Evolutionary conservation across 179 eudicot genomes (phyloP).

Genomic region (Beta macrorhiza): DNA sequence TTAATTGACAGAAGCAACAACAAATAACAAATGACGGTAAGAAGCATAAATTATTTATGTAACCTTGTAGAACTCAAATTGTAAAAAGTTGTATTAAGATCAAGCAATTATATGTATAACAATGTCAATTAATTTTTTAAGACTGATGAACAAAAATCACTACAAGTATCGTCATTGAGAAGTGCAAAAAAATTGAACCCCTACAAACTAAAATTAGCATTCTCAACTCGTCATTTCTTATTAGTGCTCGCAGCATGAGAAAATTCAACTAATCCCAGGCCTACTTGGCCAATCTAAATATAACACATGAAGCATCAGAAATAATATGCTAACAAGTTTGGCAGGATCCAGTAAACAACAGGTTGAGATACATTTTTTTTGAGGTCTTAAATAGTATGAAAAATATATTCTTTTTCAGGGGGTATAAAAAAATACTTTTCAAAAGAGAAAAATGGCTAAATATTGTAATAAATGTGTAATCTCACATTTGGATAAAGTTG

Average conservation of each 20-base stretch:
- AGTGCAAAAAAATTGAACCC: not conserved
- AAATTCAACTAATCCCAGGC: not conserved
- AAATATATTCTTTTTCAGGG: too few relatives aligned
- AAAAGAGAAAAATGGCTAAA: too few relatives aligned
- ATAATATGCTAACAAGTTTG: too few relatives aligned
- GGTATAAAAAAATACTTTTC: too few relatives aligned
- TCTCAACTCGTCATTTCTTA: not conserved
- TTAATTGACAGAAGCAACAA: not conserved
- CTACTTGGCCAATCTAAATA: not conserved
- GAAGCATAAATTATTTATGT: not conserved
- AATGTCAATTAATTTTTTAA: not conserved
- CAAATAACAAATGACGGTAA: not conserved
- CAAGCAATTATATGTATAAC: not conserved
- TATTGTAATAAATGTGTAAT: too few relatives aligned
- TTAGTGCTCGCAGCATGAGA: not conserved
- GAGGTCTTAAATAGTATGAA: too few relatives aligned
- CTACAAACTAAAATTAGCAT: not conserved
- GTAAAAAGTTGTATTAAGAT: not conserved
- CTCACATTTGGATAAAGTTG: too few relatives aligned
- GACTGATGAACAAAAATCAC: not conserved
- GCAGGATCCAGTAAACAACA: too few relatives aligned
- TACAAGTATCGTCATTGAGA: not conserved
- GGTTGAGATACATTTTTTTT: too few relatives aligned
- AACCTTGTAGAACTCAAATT: not conserved
- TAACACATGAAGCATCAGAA: not conserved